These are phyloP conservation scores for Naganishia onofrii DNA, from an alignment of 768 basidiomycete genomes.

Conservation along the genomic window DNA sequence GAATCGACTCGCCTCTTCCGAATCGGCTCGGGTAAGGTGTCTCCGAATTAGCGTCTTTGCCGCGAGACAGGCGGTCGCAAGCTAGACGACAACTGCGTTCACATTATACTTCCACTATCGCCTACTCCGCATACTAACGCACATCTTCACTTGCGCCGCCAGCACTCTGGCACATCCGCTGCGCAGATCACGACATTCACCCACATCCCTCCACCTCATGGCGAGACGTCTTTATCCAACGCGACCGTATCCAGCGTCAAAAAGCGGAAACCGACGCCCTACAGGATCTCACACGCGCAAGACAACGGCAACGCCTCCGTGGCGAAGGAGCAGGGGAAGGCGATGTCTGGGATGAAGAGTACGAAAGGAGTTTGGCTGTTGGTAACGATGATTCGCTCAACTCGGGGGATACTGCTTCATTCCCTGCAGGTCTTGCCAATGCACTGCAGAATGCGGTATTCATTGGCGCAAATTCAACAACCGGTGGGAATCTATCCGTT, in stretches of 20 bases:
- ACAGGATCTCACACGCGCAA: constrained; percentile 8
- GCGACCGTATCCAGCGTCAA: constrained; percentile 24
- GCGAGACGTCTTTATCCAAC: constrained; percentile 30
- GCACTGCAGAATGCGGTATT: constrained; percentile 8
- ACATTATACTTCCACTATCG: too few species aligned
- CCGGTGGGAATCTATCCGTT: constrained; percentile 1
- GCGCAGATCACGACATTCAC: constrained; percentile 12
- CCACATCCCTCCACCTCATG: constrained; percentile 30
- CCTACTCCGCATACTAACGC: neutral
- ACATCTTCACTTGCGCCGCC: neutral
- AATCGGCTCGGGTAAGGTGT: too few species aligned
- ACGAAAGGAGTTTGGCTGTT: constrained; percentile 25
- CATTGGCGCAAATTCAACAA: neutral
- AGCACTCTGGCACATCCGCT: constrained; percentile 30
- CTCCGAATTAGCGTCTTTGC: too few species aligned
- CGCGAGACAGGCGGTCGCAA: too few species aligned
- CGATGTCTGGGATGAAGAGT: constrained; percentile 31
- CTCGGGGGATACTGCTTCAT: neutral
- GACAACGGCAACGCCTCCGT: constrained; percentile 6
- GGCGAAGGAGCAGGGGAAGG: constrained; percentile 18
- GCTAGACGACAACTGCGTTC: too few species aligned
- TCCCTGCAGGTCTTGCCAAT: neutral
- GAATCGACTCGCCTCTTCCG: too few species aligned
- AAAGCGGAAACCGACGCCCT: constrained; percentile 12
- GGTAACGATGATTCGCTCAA: neutral